Evolutionary conservation across 2,329 filamentous ascomycete species (phyloP), one percentile per base, ranked within the genome.

Genomic region (Colletotrichum scovillei): DNA sequence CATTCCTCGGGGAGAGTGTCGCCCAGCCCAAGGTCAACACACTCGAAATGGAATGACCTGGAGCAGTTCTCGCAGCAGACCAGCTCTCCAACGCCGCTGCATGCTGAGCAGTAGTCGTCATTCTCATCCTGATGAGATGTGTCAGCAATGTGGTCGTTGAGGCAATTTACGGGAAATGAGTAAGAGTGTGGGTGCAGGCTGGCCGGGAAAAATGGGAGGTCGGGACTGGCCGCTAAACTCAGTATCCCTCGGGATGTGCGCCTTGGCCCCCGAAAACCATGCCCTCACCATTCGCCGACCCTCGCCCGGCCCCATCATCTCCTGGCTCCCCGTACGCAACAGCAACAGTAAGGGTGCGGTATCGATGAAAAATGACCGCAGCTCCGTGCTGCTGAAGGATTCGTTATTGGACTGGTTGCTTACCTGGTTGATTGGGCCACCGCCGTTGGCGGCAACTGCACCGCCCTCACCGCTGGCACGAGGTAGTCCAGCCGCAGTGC

Each of bases 51-150:
- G 83, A 97, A 98, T 6, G 95, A 94, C 76, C 94, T 91, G 74
- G 92, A 90, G 84, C 97, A 99, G 75, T 93, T 94, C 84, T 98
- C 97, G 83, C 97, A 99, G 84, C 95, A 98, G 76, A 98, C 89
- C 75, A 99, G 89, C 77, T 95, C 91, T 70, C 96, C 96, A 76
- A 91, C 93, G 75, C 93, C 93, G 79, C 92, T 91, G 84, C 97
- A 99, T 58, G 95, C 91, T 74, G 92, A 92, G 85, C 96, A 99
- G 80, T 93, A 93, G 82, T 98, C 96, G 81, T 97, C 94, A 82
- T 97, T 97, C 75, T 98, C 93, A 77, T 90, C 86, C 87, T 89
- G 81, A 73, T 26, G 28, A 9, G 75, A 73, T 73, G 74, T 73
- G 79, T 85, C 77, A 86, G 83, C 79, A 79, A 73, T 35, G 70